Percentiles rank a stretch among this genome's conserved stretches.
Evolutionary conservation across 75 land plant species (phyloP).

Genomic region (Azolla pinnata): DNA sequence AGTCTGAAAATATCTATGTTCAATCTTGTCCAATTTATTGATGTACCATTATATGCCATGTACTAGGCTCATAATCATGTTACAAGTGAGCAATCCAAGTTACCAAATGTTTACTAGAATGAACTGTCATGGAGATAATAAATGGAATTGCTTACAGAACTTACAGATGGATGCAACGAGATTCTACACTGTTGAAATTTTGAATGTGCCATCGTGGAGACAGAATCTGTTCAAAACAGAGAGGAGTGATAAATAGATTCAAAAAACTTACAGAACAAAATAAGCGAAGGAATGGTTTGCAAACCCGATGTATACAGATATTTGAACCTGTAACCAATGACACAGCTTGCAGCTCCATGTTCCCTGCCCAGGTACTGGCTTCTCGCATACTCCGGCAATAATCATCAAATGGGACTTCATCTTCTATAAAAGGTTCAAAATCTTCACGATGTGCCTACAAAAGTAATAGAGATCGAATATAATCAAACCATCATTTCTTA

Average conservation of each 20-base stretch:
- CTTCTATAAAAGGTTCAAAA: slow-evolving; percentile 93
- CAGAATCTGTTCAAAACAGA: slow-evolving; percentile 31
- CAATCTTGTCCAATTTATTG: too few relatives aligned
- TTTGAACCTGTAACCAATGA: slow-evolving; percentile 74
- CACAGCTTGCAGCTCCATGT: slow-evolving; percentile 88
- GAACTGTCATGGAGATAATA: too few relatives aligned
- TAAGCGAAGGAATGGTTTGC: neutral
- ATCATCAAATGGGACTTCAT: slow-evolving; percentile 85
- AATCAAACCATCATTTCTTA: neutral
- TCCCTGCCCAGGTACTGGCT: slow-evolving; percentile 91
- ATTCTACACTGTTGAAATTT: slow-evolving; percentile 44
- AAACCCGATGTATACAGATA: slow-evolving; percentile 82
- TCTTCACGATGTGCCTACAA: slow-evolving; percentile 64
- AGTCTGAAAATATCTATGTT: too few relatives aligned
- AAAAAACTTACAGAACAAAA: neutral
- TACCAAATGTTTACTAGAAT: too few relatives aligned
- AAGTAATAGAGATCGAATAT: neutral
- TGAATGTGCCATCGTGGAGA: slow-evolving; percentile 80
- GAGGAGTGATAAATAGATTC: neutral
- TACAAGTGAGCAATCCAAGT: too few relatives aligned
- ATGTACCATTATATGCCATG: too few relatives aligned
- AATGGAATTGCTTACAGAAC: too few relatives aligned
- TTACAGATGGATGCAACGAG: slow-evolving; percentile 71
- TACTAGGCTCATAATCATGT: too few relatives aligned
- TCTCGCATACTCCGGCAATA: slow-evolving; percentile 70